These are phyloP conservation scores for Sphenostylis stenocarpa DNA, from an alignment of 306 rosid species.

Conservation along the genomic window DNA sequence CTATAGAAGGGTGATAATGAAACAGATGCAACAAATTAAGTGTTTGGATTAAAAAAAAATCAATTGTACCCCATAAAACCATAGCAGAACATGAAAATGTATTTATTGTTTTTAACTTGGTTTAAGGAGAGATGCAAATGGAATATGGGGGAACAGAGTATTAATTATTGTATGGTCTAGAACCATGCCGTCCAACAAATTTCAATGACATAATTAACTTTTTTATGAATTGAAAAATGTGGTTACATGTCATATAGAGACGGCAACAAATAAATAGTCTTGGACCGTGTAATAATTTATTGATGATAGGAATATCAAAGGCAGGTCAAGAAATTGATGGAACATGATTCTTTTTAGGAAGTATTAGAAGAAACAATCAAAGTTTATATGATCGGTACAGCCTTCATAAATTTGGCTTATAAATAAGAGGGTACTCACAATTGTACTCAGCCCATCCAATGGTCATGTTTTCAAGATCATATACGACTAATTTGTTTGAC, in stretches of 20 bases:
- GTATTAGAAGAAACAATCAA: neutral
- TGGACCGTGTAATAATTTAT: neutral
- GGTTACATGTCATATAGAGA: neutral
- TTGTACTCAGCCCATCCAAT: conserved; percentile 73
- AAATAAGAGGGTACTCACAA: conserved; percentile 57
- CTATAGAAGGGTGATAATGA: neutral
- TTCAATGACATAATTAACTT: neutral
- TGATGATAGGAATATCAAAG: neutral
- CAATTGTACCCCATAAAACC: too few relatives aligned
- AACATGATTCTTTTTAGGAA: neutral
- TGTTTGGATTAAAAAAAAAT: neutral
- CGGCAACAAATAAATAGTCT: neutral
- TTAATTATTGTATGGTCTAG: too few relatives aligned
- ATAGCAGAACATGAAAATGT: too few relatives aligned
- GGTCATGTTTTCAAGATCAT: conserved; percentile 62
- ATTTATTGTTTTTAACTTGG: neutral
- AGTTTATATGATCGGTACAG: neutral
- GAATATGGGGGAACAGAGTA: neutral
- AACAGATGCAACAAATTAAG: neutral
- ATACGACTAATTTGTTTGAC: conserved; percentile 65
- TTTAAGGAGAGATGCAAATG: neutral
- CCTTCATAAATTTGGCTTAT: neutral
- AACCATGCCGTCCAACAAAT: too few relatives aligned
- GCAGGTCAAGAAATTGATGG: neutral
- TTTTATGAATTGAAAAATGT: neutral